Evolutionary conservation across 495 filamentous ascomycete genomes (phyloP), one percentile per base, ranked within the genome.

Genomic region (Geopyxis carbonaria): DNA sequence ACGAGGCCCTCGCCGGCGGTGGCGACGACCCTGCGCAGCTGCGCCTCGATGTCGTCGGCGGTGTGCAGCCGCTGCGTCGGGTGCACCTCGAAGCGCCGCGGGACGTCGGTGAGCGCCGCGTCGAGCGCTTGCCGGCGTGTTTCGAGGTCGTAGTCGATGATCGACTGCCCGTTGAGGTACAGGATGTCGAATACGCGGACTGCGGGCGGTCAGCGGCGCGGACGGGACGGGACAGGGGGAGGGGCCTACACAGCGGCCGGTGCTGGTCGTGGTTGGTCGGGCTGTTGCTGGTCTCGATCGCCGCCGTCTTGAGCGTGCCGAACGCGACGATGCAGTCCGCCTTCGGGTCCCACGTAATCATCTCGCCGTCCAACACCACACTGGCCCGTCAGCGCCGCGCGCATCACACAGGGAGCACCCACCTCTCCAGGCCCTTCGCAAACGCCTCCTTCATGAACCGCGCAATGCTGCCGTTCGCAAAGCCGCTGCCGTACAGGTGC

Each of bases 291-390:
- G 81, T 75, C 0, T 74, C 74, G 15, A 93, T 50, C 0, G 87
- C 91, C 6, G 87, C 89, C 6, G 83, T 86, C 57, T 97, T 97
- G 20, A 97, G 65, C 0, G 82, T 92, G 4, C 89, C 89, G 50
- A 97, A 97, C 2, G 77, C 75, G 25, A 93, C 76, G 28, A 85
- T 79, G 36, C 74, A 73, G 58, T 93, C 76, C 35, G 80, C 62
- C 34, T 79, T 75, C n/a, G 83, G 75, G 56, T 95, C 84, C 91
- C 91, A 97, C 6, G 85, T 93, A 38, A 97, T 81, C 89, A 97
- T 97, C 58, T 97, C 89, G 7, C 89, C 89, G 48, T 97, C 89
- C 2, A 97, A 64, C 22, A 97, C 92, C 49, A 94, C 67, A 51
- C 84, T 82, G 9, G 5, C 14, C n/a, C n/a, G n/a, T n/a, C n/a